Percentiles rank a stretch among this genome's conserved stretches.
Evolutionary conservation across 73 alveolate species (phyloP).

Genomic region (Tetrahymena thermophila): DNA sequence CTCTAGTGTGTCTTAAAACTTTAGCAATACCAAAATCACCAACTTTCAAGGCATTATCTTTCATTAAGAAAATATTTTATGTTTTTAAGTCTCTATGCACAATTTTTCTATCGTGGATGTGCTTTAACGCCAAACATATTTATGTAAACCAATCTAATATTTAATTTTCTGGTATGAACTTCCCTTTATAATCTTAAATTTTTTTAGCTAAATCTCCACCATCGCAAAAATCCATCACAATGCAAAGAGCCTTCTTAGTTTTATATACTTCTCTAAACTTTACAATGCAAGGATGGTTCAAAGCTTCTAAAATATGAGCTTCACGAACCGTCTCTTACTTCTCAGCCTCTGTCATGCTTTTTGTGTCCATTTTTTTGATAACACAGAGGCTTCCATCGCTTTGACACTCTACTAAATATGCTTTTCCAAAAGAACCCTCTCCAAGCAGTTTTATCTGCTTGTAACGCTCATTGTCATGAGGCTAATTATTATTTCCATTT

Average conservation of each 20-base stretch:
- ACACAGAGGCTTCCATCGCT: slow-evolving; percentile 72
- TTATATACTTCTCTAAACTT: slow-evolving; percentile 83
- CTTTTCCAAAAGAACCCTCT: slow-evolving; percentile 51
- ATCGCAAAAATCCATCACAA: slow-evolving; percentile 47
- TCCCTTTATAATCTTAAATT: slow-evolving; percentile 29
- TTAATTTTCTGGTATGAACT: slow-evolving; percentile 71
- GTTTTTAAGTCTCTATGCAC: slow-evolving; percentile 86
- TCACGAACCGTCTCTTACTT: slow-evolving; percentile 80
- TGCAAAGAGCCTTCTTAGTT: slow-evolving; percentile 61
- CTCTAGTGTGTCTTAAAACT: slow-evolving; percentile 69
- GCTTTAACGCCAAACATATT: slow-evolving; percentile 90
- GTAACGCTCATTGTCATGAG: slow-evolving; percentile 23
- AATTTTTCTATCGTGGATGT: slow-evolving; percentile 90
- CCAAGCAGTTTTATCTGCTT: slow-evolving; percentile 48
- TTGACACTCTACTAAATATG: slow-evolving; percentile 51
- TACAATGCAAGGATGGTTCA: slow-evolving; percentile 89
- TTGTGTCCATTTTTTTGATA: slow-evolving; percentile 77
- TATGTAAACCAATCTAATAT: slow-evolving; percentile 83
- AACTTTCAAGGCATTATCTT: slow-evolving; percentile 70
- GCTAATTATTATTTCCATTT: background rate
- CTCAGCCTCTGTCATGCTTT: slow-evolving; percentile 73
- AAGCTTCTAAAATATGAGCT: slow-evolving; percentile 81
- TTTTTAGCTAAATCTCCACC: slow-evolving; percentile 55
- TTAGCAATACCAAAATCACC: slow-evolving; percentile 95
- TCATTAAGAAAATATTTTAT: slow-evolving; percentile 71